Percentiles rank a stretch among this genome's conserved stretches.
Evolutionary conservation across 257 asterid genomes (phyloP).

Genomic region (Nicotiana paniculata): DNA sequence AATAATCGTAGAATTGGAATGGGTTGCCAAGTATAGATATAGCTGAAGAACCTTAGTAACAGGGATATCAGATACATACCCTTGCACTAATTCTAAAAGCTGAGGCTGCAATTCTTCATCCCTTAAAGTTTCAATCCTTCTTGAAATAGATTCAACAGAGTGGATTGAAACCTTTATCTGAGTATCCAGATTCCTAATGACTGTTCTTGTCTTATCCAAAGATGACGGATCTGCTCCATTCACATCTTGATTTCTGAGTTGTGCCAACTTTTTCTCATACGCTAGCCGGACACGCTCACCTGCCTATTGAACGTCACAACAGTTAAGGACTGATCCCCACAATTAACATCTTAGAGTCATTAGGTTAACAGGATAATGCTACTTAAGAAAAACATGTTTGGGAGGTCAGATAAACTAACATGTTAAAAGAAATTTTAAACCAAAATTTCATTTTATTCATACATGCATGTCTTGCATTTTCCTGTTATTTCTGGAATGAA

Average conservation of each 20-base stretch:
- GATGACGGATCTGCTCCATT: conserved; percentile 65
- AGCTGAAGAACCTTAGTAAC: not conserved
- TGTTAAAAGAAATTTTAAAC: not conserved
- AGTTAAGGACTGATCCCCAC: not conserved
- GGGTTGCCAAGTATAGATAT: not conserved
- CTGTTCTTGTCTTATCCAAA: conserved; percentile 59
- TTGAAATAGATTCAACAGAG: conserved; percentile 83
- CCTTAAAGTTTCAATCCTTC: conserved; percentile 79
- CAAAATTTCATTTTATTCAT: not conserved
- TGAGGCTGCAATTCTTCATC: conserved; percentile 91
- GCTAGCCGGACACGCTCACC: conserved; percentile 77
- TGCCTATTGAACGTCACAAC: conserved; percentile 30
- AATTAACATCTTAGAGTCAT: not conserved
- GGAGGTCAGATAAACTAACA: not conserved
- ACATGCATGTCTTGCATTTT: not conserved
- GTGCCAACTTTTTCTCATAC: conserved; percentile 79
- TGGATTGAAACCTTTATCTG: conserved; percentile 90
- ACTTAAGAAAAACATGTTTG: not conserved
- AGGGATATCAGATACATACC: conserved; percentile 36
- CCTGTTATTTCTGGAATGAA: conserved; percentile 4
- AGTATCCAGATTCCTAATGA: conserved; percentile 67
- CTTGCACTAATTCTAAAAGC: conserved; percentile 68
- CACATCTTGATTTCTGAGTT: conserved; percentile 65
- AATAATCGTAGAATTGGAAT: not conserved
- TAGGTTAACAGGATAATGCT: not conserved